Conservation (phyloP, 169 alveolate genomes). For the Plasmodium vinckei region DNA sequence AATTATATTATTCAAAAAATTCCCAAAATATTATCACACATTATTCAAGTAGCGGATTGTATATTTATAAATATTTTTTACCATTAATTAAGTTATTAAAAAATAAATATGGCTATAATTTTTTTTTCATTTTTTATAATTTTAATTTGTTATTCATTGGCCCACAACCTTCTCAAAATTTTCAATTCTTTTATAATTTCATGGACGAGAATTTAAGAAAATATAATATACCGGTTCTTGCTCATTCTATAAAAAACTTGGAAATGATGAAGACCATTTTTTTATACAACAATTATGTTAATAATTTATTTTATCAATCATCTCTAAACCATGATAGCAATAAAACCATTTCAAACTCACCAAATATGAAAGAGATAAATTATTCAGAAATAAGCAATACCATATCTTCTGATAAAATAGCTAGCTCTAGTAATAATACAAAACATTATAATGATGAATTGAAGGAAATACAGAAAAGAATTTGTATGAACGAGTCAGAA, state of each 20-base stretch:
- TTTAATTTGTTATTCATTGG: constrained; percentile 31
- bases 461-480: neutral
- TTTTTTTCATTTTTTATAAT: constrained; percentile 30
- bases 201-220: constrained; percentile 1
- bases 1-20: constrained; percentile 16
- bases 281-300: constrained; percentile 17
- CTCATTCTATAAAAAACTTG: constrained; percentile 39
- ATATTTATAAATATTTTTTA: constrained; percentile 20
- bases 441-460: neutral
- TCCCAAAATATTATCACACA: constrained; percentile 11
- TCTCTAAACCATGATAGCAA: neutral
- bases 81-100: constrained; percentile 6
- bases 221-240: constrained; percentile 19
- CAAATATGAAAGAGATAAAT: too few relatives aligned
- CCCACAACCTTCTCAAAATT: constrained; percentile 32
- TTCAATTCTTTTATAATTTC: constrained; percentile 30
- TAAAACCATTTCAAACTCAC: neutral
- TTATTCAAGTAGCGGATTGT: constrained; percentile 19
- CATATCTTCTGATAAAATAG: neutral
- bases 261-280: constrained; percentile 51
- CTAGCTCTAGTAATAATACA: neutral
- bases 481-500: neutral
- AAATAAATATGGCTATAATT: constrained; percentile 21
- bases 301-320: neutral
- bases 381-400: too few relatives aligned